Conservation (phyloP, 225 moss, liverwort and hornwort species). For the Sphagnum tenellum region DNA sequence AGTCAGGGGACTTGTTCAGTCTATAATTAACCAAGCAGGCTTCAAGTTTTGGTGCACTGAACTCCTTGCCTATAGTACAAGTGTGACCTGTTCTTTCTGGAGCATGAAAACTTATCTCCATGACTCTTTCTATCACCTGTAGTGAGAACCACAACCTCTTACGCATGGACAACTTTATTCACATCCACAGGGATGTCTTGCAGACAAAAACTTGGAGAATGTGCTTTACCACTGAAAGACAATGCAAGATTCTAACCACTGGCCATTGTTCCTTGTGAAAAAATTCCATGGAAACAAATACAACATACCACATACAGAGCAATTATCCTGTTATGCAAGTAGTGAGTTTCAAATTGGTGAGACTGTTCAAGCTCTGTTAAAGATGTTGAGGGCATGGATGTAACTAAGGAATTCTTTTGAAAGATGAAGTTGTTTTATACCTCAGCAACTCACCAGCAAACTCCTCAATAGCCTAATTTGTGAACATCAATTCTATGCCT, state of each 20-base stretch:
- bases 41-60: constrained; percentile 9
- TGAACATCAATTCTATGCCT: constrained; percentile 69
- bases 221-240: no score
- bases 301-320: constrained; percentile 58
- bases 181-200: no score
- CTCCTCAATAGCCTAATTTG: constrained; percentile 76
- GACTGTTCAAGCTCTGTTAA: no score
- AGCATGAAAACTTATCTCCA: constrained; percentile 84
- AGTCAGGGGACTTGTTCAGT: neutral
- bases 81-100: constrained; percentile 60
- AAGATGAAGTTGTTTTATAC: constrained; percentile 10
- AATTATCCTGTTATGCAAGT: constrained; percentile 49
- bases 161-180: no score
- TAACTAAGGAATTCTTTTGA: no score
- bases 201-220: no score
- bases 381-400: no score
- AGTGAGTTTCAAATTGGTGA: no score
- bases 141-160: no score
- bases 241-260: neutral
- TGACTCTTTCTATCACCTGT: constrained; percentile 80
- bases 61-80: constrained; percentile 69
- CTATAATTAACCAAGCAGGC: no score
- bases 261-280: neutral
- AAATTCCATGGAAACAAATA: no score
- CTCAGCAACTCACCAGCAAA: constrained; percentile 76